These are phyloP conservation scores for Penicillium thymicola DNA, from an alignment of 2,329 filamentous ascomycete species.

Conservation along the genomic window DNA sequence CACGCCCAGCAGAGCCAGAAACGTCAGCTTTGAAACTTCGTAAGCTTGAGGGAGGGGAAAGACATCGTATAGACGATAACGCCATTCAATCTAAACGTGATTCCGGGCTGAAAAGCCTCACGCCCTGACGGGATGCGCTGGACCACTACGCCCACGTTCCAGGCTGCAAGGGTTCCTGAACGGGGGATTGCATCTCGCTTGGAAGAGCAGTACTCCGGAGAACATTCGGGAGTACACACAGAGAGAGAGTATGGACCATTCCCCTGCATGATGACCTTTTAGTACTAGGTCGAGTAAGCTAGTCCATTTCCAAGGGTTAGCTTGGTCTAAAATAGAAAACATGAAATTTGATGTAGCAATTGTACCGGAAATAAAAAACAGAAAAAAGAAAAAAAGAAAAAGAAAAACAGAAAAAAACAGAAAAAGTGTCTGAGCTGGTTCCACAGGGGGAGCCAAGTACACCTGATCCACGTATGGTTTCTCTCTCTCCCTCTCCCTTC, in stretches of 20 bases:
- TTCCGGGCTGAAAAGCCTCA: background rate
- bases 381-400: background rate
- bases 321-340: conserved; percentile 6
- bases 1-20: background rate
- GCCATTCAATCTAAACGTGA: background rate
- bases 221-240: background rate
- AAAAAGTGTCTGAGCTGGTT: conserved; percentile 19
- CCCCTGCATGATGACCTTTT: conserved; percentile 6
- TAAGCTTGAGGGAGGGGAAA: background rate
- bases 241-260: background rate
- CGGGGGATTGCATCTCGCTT: conserved; percentile 15
- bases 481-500: conserved; percentile 19
- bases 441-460: conserved; percentile 19
- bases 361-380: background rate
- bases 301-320: conserved; percentile 1
- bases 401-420: background rate
- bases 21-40: background rate
- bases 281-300: background rate
- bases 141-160: conserved; percentile 18
- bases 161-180: conserved; percentile 14
- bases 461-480: conserved; percentile 17
- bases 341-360: background rate
- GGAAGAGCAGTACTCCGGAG: background rate
- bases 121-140: conserved; percentile 10
- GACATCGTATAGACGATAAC: background rate